Base-by-base conservation (phyloP, 73 alveolate genomes). In the Urostyla sp. region DNA sequence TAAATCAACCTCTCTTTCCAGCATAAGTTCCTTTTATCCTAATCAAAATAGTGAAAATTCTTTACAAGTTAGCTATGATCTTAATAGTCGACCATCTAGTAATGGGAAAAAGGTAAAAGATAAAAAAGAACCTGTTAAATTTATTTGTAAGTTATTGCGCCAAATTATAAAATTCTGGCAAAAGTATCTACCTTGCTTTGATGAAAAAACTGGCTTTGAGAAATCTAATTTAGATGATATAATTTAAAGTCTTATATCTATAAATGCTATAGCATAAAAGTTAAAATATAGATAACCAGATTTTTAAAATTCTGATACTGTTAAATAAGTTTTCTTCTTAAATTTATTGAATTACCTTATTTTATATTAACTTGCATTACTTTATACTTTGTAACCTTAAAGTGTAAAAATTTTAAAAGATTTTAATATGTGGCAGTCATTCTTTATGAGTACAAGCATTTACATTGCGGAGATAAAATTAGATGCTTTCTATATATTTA, bases 341-440 rank as follows among this genome's bases (percentile, higher is more conserved):
- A 75, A 75, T 24, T 10, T 75, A 53, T 57, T 50, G 26, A 75
- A 75, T 38, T 38, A 56, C 66, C 21, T 75, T 10, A 44, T 75
- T 15, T 78, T 75, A n/a, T 75, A 56, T 28, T 45, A 69, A 3
- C 44, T 69, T 5, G 83, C 83, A 20, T 43, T 48, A 10, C 27
- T 36, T 18, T 5, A 24, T 31, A 26, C 48, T 1, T n/a, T 55
- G n/a, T 46, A 69, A 18, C 83, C 83, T 15, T 49, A 69, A 24
- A 45, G 53, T 8, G 45, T 69, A 3, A 2, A 20, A 5, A 45
- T 46, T 15, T 55, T 69, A 15, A 4, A 2, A 3, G 34, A 45
- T 16, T 69, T 18, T 69, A 69, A 69, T 30, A 69, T 69, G 83
- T 69, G 83, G 83, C 72, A 69, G 31, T 44, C 83, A 10, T 69